These are phyloP conservation scores for Triadica sebifera DNA, from an alignment of 345 rosid genomes.

Conservation along the genomic window DNA sequence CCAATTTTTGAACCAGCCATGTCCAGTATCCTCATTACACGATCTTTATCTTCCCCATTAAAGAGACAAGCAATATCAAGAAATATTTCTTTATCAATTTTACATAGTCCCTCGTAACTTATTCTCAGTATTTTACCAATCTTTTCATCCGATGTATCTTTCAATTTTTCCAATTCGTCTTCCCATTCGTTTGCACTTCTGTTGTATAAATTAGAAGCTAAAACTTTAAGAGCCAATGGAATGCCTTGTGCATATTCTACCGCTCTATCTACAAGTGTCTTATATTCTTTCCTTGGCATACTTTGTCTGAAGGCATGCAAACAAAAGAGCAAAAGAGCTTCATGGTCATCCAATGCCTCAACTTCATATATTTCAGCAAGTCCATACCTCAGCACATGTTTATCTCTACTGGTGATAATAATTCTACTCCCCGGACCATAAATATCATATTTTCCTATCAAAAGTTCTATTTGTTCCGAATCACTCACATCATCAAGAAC, in stretches of 20 bases:
- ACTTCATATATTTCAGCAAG: neutral
- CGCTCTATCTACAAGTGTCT: neutral
- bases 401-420: neutral
- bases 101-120: too few relatives aligned
- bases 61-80: too few relatives aligned
- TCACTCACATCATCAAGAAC: conserved; percentile 10
- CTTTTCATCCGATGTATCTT: too few relatives aligned
- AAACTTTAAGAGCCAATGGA: too few relatives aligned
- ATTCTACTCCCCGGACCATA: conserved; percentile 10
- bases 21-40: too few relatives aligned
- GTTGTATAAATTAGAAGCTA: too few relatives aligned
- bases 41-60: too few relatives aligned
- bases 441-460: neutral
- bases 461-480: neutral
- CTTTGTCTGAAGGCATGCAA: neutral
- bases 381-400: neutral
- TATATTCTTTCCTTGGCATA: neutral
- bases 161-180: neutral
- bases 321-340: neutral
- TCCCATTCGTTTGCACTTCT: too few relatives aligned
- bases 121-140: too few relatives aligned
- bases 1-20: neutral
- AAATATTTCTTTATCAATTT: too few relatives aligned
- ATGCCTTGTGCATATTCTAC: neutral
- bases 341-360: neutral